Conservation (phyloP, 495 filamentous ascomycete species). For the Podospora fimiseda region DNA sequence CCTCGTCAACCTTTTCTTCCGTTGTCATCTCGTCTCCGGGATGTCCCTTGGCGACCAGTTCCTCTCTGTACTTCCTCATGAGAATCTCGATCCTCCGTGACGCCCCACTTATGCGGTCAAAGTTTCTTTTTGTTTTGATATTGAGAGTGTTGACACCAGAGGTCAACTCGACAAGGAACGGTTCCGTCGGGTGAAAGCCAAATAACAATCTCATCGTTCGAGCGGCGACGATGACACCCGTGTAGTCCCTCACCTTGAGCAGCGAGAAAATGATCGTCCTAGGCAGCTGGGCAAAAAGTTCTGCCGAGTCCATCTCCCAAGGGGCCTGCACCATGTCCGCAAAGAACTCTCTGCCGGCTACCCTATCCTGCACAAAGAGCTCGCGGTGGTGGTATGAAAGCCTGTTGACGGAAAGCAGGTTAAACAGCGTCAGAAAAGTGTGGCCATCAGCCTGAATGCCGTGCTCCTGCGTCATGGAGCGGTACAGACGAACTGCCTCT, state of each 20-base stretch:
- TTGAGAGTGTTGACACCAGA: conserved; percentile 32
- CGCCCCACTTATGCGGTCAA: conserved; percentile 28
- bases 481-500: conserved; percentile 52
- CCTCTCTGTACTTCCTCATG: conserved; percentile 14
- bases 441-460: conserved; percentile 55
- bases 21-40: conserved; percentile 15
- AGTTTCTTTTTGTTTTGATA: conserved; percentile 28
- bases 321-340: conserved; percentile 49
- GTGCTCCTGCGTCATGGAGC: conserved; percentile 30
- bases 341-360: conserved; percentile 51
- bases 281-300: conserved; percentile 31
- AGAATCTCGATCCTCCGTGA: conserved; percentile 26
- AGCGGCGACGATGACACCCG: conserved; percentile 56
- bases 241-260: conserved; percentile 37
- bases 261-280: conserved; percentile 40
- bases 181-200: conserved; percentile 39
- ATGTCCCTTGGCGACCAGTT: conserved; percentile 14
- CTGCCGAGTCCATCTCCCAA: conserved; percentile 27
- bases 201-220: conserved; percentile 50
- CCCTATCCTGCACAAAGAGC: conserved; percentile 43
- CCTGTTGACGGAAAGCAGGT: conserved; percentile 39
- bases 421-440: conserved; percentile 65
- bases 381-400: conserved; percentile 32
- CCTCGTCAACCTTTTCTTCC: conserved; percentile 23
- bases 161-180: conserved; percentile 36